phyloP scores from a whole-genome alignment of 768 basidiomycete genomes.

The Omphalotus guepiniiformis region DNA sequence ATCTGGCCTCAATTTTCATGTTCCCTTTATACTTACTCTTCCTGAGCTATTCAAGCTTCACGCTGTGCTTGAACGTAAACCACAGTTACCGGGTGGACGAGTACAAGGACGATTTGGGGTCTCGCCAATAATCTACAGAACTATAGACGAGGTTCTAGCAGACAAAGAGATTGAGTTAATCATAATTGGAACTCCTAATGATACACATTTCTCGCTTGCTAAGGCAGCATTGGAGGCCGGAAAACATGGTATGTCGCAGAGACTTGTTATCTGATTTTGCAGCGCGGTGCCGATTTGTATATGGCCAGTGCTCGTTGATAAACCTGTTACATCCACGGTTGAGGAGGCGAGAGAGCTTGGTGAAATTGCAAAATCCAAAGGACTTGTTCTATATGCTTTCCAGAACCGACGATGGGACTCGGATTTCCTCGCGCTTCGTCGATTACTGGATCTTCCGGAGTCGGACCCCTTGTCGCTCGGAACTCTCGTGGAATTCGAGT shows the following conservation, averaged over 20 bases:
- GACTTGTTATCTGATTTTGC: not conserved
- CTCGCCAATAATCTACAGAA: constrained; percentile 48
- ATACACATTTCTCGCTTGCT: constrained; percentile 66
- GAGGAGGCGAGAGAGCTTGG: constrained; percentile 59
- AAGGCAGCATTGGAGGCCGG: constrained; percentile 65
- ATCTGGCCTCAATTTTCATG: constrained; percentile 73
- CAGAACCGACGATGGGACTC: constrained; percentile 79
- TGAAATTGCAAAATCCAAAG: constrained; percentile 52
- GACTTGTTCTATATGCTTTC: constrained; percentile 63
- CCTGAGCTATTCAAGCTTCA: constrained; percentile 67
- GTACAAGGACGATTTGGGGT: constrained; percentile 63
- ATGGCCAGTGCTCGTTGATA: constrained; percentile 84
- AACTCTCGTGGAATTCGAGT: constrained; percentile 66
- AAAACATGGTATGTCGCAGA: constrained; percentile 55
- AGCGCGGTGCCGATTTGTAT: not conserved
- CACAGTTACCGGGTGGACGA: constrained; percentile 54
- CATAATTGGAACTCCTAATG: constrained; percentile 67
- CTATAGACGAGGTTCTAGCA: constrained; percentile 54
- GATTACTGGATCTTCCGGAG: constrained; percentile 50
- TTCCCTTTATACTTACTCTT: constrained; percentile 72
- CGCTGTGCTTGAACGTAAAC: constrained; percentile 74
- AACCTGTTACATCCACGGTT: constrained; percentile 64
- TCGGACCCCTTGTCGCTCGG: constrained; percentile 54
- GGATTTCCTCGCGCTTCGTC: constrained; percentile 65
- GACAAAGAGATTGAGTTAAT: constrained; percentile 67